phyloP scores from a whole-genome alignment of 768 basidiomycete genomes.

The Coprinopsis marcescibilis region DNA sequence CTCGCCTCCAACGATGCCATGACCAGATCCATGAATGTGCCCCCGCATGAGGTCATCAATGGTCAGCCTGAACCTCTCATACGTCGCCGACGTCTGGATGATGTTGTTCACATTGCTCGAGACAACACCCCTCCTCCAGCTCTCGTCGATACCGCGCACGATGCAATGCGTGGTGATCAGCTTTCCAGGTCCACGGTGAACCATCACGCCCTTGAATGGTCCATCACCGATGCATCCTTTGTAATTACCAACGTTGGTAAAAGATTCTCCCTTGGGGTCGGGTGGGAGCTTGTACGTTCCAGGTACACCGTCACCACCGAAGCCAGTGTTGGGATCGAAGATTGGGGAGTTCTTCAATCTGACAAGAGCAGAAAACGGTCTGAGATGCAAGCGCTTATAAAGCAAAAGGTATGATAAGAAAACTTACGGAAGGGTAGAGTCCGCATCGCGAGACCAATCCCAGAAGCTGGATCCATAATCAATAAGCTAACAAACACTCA shows the following conservation, averaged over 20 bases:
- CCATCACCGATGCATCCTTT: not conserved
- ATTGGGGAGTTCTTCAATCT: not conserved
- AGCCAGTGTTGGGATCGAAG: constrained; percentile 1
- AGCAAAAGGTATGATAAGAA: no score
- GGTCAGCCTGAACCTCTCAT: not conserved
- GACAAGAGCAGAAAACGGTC: no score
- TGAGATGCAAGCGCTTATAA: no score
- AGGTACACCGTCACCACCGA: constrained; percentile 3
- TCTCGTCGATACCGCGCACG: constrained; percentile 1
- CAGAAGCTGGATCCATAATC: not conserved
- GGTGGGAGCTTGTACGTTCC: constrained; percentile 1
- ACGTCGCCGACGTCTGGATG: not conserved
- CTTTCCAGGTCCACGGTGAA: not conserved
- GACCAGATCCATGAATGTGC: not conserved
- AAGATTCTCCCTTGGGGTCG: not conserved
- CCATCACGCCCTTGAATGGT: not conserved
- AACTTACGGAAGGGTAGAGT: not conserved
- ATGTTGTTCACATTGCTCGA: not conserved
- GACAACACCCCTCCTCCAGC: no score
- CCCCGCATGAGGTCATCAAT: not conserved
- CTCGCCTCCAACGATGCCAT: constrained; percentile 4
- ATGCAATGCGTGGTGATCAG: not conserved
- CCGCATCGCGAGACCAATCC: constrained; percentile 2
- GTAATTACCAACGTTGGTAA: not conserved
- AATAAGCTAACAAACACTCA: not conserved